Evolutionary conservation across 2,329 filamentous ascomycete genomes (phyloP).

Genomic region (Stagonosporopsis chrysanthemi): DNA sequence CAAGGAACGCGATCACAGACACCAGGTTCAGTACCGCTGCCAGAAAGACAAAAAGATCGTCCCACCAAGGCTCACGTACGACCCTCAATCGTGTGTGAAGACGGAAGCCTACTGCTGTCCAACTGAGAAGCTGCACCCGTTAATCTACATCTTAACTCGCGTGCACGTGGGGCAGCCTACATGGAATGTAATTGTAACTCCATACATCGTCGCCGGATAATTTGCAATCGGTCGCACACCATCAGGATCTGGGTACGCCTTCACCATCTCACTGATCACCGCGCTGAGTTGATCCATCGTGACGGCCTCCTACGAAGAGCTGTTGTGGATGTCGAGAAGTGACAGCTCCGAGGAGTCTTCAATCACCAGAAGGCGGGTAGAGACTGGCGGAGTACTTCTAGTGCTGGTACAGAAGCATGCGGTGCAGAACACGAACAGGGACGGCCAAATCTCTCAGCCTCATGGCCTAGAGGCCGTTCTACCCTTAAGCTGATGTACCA

Average conservation of each 20-base stretch:
- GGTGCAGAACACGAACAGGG: slow-evolving; percentile 6
- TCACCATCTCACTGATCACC: slow-evolving; percentile 27
- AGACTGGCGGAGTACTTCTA: neutral
- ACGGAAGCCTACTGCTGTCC: slow-evolving; percentile 36
- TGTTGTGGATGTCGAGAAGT: slow-evolving; percentile 1
- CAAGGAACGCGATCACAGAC: slow-evolving; percentile 30
- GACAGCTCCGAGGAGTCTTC: slow-evolving; percentile 1
- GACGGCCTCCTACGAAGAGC: neutral
- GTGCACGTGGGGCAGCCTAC: slow-evolving; percentile 19
- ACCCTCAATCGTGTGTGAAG: slow-evolving; percentile 38
- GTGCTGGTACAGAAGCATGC: neutral
- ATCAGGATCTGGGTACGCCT: slow-evolving; percentile 34
- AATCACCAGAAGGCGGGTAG: slow-evolving; percentile 2
- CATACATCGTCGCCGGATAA: slow-evolving; percentile 31
- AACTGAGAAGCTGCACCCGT: slow-evolving; percentile 33
- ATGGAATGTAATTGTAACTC: slow-evolving; percentile 39
- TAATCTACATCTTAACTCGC: neutral
- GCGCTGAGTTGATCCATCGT: slow-evolving; percentile 23
- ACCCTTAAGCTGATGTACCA: slow-evolving; percentile 11
- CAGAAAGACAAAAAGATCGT: slow-evolving; percentile 45
- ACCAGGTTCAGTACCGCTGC: slow-evolving; percentile 35
- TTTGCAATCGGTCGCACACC: slow-evolving; percentile 33
- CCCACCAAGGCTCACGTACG: slow-evolving; percentile 42
- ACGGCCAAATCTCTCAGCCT: slow-evolving; percentile 7
- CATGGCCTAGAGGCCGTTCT: slow-evolving; percentile 10